phyloP scores from a whole-genome alignment of 768 basidiomycete genomes.

The Boletus rubescentipes region DNA sequence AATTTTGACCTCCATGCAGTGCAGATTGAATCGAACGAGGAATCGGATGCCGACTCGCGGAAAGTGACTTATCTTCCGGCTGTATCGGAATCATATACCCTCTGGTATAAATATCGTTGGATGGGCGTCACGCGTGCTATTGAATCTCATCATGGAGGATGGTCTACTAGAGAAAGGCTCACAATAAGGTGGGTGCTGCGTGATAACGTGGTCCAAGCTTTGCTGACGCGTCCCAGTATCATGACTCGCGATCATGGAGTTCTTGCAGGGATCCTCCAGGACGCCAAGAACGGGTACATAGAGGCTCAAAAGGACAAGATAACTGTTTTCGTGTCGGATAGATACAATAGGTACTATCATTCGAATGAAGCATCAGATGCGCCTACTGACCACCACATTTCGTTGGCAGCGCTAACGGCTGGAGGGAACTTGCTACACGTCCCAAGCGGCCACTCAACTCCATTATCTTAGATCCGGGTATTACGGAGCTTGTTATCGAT shows the following conservation, averaged over 20 bases:
- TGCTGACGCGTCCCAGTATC: constrained; percentile 39
- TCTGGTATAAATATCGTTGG: constrained; percentile 37
- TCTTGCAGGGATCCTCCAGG: constrained; percentile 52
- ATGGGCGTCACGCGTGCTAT: constrained; percentile 25
- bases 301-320: constrained; percentile 52
- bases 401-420: constrained; percentile 36
- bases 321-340: constrained; percentile 51
- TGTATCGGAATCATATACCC: constrained; percentile 32
- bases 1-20: constrained; percentile 34
- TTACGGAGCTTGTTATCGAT: constrained; percentile 60
- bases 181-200: constrained; percentile 20
- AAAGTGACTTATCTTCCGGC: constrained; percentile 37
- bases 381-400: not conserved
- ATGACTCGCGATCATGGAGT: constrained; percentile 44
- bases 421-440: constrained; percentile 55
- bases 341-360: constrained; percentile 36
- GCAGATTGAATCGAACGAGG: constrained; percentile 20
- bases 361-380: not conserved
- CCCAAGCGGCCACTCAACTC: constrained; percentile 66
- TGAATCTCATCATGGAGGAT: constrained; percentile 18
- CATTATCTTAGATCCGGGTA: constrained; percentile 68
- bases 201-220: not conserved
- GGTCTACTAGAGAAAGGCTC: constrained; percentile 21
- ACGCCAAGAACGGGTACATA: constrained; percentile 52
- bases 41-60: constrained; percentile 22